Base-by-base conservation (phyloP, 2,329 filamentous ascomycete species). In the Penicillium sp. region DNA sequence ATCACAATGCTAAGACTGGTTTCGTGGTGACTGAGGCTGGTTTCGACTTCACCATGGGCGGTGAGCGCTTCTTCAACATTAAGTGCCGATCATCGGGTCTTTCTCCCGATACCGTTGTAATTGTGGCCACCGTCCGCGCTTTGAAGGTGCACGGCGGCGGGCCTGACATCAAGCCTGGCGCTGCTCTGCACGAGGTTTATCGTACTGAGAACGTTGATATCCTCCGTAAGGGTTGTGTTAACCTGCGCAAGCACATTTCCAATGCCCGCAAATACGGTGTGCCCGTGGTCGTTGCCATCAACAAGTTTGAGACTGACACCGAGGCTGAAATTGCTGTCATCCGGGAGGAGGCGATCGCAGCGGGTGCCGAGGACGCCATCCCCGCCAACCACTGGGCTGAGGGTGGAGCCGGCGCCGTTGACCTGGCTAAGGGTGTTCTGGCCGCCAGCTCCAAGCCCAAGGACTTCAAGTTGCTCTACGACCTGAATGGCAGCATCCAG, bases 1-100 rank as follows among this genome's bases (percentile, higher is more conserved):
- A 96, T 68, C 85, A 93, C 70, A 81, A 86, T 50, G 81, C 87
- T 66, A 93, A 95, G 82, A 86, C 90, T 29, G 95, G 95, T 10
- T 98, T 95, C 68, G 93, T 97, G 22, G 88, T 99, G 37, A 99
- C 95, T 1, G 95, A 99, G 77, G 93, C 95, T 52, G 95, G 95
- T 10, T 99, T 99, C 76, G 95, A 99, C 78, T 99, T 99, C 79
- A 98, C 95, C 69, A 99, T 99, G 95, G 95, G 95, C 63, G 95
- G 95, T 62, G 95, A 99, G 83, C 90, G 95, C 52, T 99, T 99
- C 84, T 98, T 99, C 87, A 98, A 99, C 82, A 98, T 99, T 83
- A 99, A 99, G 84, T 98, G 95, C 80, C 90, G 95, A 59, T 90
- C 92, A 10, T 97, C 93, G 6, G 93, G 93, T 24, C 87, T 99